Conservation (phyloP, 1,284 basidiomycete species). For the Trichosporon coremiiforme region DNA sequence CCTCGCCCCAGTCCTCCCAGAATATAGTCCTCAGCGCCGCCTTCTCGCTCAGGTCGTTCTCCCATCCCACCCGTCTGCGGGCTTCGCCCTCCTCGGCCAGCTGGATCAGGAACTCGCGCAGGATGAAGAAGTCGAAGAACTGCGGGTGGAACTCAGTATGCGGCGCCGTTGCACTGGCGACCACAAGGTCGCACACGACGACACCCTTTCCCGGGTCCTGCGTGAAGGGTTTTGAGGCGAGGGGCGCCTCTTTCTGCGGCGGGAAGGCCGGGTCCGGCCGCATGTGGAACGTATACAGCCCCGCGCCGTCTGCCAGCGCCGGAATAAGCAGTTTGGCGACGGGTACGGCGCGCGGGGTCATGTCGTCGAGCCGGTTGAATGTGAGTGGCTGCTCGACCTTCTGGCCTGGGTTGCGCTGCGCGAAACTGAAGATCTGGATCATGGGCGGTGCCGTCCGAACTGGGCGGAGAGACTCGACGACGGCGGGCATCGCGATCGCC, state of each 20-base stretch:
- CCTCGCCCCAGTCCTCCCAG: constrained; percentile 52
- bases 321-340: constrained; percentile 47
- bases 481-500: constrained; percentile 23
- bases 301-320: constrained; percentile 29
- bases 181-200: constrained; percentile 48
- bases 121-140: constrained; percentile 58
- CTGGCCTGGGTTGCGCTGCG: constrained; percentile 25
- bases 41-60: constrained; percentile 41
- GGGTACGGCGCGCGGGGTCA: constrained; percentile 41
- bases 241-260: constrained; percentile 26
- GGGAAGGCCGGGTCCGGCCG: constrained; percentile 54
- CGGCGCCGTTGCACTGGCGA: constrained; percentile 26
- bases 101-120: constrained; percentile 59
- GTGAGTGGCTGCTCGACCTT: constrained; percentile 40
- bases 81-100: constrained; percentile 54
- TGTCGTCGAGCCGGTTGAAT: constrained; percentile 41
- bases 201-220: constrained; percentile 50
- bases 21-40: constrained; percentile 30
- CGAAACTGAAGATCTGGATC: constrained; percentile 48
- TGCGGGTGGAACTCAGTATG: constrained; percentile 18
- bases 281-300: constrained; percentile 42
- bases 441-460: constrained; percentile 36
- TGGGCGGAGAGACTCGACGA: constrained; percentile 11
- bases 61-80: constrained; percentile 49
- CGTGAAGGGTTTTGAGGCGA: constrained; percentile 48